Evolutionary conservation across 345 rosid genomes (phyloP).

Genomic region (Pistacia integerrima): DNA sequence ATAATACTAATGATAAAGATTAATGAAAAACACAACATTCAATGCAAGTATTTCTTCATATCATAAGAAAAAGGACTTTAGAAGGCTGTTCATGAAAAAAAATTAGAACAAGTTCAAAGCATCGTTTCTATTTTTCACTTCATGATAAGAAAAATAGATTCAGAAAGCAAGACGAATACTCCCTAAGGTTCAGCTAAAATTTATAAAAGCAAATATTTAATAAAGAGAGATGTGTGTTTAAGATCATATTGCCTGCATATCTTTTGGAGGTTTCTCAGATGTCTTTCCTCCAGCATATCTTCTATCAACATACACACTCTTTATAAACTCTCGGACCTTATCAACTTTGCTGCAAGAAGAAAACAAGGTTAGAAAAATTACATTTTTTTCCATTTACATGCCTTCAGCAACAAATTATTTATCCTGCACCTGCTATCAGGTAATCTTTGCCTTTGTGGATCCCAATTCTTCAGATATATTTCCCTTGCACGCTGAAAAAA

Average conservation of each 20-base stretch:
- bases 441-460: slow-evolving; percentile 79
- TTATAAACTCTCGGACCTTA: slow-evolving; percentile 85
- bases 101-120: slow-evolving; percentile 1
- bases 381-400: slow-evolving; percentile 10
- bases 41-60: neutral
- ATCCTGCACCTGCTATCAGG: slow-evolving; percentile 77
- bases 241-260: slow-evolving; percentile 58
- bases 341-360: slow-evolving; percentile 64
- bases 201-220: neutral
- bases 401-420: slow-evolving; percentile 6
- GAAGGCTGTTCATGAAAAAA: slow-evolving; percentile 5
- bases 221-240: neutral
- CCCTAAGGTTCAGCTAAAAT: neutral
- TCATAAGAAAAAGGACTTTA: no score
- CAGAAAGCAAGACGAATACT: neutral
- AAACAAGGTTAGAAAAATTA: slow-evolving; percentile 18
- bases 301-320: slow-evolving; percentile 75
- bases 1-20: no score
- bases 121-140: slow-evolving; percentile 20
- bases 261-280: slow-evolving; percentile 73
- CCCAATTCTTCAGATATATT: slow-evolving; percentile 81
- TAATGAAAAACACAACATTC: no score
- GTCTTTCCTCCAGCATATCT: slow-evolving; percentile 70
- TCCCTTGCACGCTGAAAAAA: slow-evolving; percentile 89
- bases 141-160: neutral